Evolutionary conservation across 352 stramenopile genomes (phyloP), one percentile per base, ranked within the genome.

Genomic region (Globisporangium rhizosaccharum): DNA sequence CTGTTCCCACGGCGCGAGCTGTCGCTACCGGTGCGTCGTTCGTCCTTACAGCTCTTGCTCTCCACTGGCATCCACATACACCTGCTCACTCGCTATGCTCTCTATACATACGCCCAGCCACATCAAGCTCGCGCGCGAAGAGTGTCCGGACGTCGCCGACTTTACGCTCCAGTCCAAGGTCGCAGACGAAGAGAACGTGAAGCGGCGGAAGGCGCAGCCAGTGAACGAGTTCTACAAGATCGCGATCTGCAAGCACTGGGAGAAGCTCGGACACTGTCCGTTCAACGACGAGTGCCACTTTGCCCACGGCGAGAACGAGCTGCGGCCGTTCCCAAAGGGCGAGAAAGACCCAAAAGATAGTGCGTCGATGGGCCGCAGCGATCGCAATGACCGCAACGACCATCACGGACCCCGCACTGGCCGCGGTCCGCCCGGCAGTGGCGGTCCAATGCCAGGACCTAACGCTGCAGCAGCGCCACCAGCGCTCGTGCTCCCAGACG

Each of bases 211-310:
- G 65, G 82, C 83, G 30, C 87, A 96, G 58, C 87, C 87, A 10
- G 83, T 94, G 30, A 98, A 98, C 71, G 96, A 98, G 75, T 98
- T 98, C 64, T 99, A 92, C 75, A 98, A 98, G 70, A 97, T 98
- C 51, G 88, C 87, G 53, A 94, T 99, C 44, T 99, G 96, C 74
- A 99, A 99, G 66, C 96, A 99, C 67, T 98, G 95, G 80, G 87
- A 94, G 51, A 95, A 98, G 59, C 85, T 97, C 72, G 96, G 96
- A 3, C 87, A 88, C 33, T 99, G 96, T 82, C 96, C 96, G 4
- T 99, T 98, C 76, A 89, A 88, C 18, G 94, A 98, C 47, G 91
- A 97, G 41, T 99, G 96, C 68, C 95, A 98, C 59, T 99, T 98
- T 79, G 96, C 96, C 0, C 96, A 99, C 74, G 96, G 96, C 20